Evolutionary conservation across 768 basidiomycete genomes (phyloP), one percentile per base, ranked within the genome.

Genomic region (Tulasnella sp.): DNA sequence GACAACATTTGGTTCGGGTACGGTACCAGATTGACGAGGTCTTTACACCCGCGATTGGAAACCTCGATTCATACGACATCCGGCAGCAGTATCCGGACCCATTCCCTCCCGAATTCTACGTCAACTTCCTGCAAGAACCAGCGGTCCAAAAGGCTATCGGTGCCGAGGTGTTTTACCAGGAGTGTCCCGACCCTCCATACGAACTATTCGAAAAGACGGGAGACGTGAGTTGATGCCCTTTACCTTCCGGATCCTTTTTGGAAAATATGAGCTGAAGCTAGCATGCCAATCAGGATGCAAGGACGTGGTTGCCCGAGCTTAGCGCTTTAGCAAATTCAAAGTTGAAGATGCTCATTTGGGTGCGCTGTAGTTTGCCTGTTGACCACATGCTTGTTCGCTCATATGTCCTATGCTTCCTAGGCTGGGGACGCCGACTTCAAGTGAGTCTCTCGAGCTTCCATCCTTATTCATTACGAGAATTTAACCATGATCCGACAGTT

Each of bases 21-120:
- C n/a, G n/a, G n/a, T n/a, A n/a, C n/a, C n/a, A 81, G 80, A 55
- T 68, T 30, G 67, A 75, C 0, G 72, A 81, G 19, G 70, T 83
- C 11, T 77, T 77, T 60, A 9, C 65, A 1, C 80, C 80, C 0
- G 78, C 79, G 1, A 71, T 82, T 3, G 79, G 78, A 0, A 65
- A 79, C 63, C 71, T 73, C 10, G 81, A 85, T 61, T 63, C 73
- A 0, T 68, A 83, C 60, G 83, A 85, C 64, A 69, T 85, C 44
- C 72, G 80, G 21, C 82, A 83, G 68, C 80, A 76, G 42, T 64
- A 75, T 1, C 73, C 78, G 0, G 73, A 76, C 1, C 56, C 69
- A 5, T 83, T 83, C 68, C 82, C 83, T 4, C 78, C 81, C 0
- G 74, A 80, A 46, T 80, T 74, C 60, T 83, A 82, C 58, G 61